Evolutionary conservation across 805 yeast genomes (phyloP).

Genomic region (Starmerella geochares): DNA sequence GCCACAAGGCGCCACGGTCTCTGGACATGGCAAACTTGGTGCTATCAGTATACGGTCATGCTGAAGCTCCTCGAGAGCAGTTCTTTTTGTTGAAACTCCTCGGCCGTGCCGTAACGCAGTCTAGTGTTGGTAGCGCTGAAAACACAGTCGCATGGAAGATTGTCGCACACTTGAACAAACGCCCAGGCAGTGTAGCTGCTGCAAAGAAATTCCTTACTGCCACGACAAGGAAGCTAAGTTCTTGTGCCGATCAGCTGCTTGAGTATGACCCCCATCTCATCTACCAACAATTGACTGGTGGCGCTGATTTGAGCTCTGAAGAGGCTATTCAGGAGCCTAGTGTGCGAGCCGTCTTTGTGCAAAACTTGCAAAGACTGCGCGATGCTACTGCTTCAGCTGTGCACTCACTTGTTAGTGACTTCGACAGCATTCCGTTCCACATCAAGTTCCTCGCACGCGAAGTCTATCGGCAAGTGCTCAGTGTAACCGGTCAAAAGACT

Average conservation of each 20-base stretch:
- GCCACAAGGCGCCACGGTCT: conserved; percentile 17
- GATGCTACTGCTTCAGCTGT: conserved; percentile 57
- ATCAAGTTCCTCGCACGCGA: conserved; percentile 47
- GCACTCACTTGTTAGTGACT: conserved; percentile 40
- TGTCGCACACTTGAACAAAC: conserved; percentile 16
- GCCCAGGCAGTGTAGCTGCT: conserved; percentile 18
- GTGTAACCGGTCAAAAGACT: conserved; percentile 35
- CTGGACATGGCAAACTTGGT: conserved; percentile 27
- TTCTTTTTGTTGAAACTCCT: conserved; percentile 52
- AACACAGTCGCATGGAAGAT: conserved; percentile 20
- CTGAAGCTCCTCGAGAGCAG: conserved; percentile 55
- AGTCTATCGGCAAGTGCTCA: conserved; percentile 25
- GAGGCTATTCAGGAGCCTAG: conserved; percentile 69
- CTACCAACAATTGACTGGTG: conserved; percentile 26
- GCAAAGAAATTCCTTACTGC: conserved; percentile 34
- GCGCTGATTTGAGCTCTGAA: conserved; percentile 41
- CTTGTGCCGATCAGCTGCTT: conserved; percentile 41
- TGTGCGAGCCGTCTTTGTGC: conserved; percentile 60
- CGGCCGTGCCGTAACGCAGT: conserved; percentile 24
- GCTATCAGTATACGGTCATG: conserved; percentile 31
- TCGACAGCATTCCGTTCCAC: conserved; percentile 42
- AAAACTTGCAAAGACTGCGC: conserved; percentile 63
- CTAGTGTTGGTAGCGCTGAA: conserved; percentile 17
- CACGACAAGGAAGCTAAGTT: conserved; percentile 28
- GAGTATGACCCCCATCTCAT: conserved; percentile 66